Conservation (phyloP, 2,329 filamentous ascomycete species). For the Cytospora chrysosperma region DNA sequence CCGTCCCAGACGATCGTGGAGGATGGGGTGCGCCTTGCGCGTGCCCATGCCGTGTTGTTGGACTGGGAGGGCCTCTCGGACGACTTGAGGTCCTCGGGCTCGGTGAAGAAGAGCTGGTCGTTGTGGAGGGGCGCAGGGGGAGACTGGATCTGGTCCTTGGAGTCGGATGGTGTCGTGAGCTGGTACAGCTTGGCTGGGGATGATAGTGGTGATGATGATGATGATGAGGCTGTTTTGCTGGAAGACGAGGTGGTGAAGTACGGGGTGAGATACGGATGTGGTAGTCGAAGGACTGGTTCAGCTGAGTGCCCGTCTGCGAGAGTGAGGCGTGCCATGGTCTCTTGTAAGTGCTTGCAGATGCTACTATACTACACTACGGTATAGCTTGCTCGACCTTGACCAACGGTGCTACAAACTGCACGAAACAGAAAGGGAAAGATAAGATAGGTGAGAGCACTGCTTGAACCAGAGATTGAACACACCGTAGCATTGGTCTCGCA, state of each 20-base stretch:
- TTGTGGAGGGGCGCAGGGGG: slow-evolving; percentile 30
- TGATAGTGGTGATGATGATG: neutral
- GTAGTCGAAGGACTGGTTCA: slow-evolving; percentile 32
- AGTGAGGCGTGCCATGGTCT: slow-evolving; percentile 23
- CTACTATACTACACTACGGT: neutral
- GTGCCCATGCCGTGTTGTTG: slow-evolving; percentile 57
- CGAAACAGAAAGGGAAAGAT: neutral
- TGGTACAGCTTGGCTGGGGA: slow-evolving; percentile 11
- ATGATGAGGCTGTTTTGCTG: slow-evolving; percentile 25
- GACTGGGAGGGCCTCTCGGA: slow-evolving; percentile 40
- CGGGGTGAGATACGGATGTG: slow-evolving; percentile 33
- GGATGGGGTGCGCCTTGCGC: slow-evolving; percentile 53
- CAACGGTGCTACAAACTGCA: neutral
- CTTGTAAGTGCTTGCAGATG: neutral
- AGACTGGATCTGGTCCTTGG: slow-evolving; percentile 14
- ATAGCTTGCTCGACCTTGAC: neutral
- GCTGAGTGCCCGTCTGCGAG: slow-evolving; percentile 29
- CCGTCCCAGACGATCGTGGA: slow-evolving; percentile 46
- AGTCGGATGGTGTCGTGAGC: slow-evolving; percentile 9
- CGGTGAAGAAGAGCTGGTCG: slow-evolving; percentile 32
- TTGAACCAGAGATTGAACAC: neutral
- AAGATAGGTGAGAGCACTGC: neutral
- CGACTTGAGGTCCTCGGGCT: slow-evolving; percentile 34
- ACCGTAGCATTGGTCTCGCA: neutral
- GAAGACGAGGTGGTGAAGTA: slow-evolving; percentile 27